Evolutionary conservation across 768 basidiomycete genomes (phyloP).

Genomic region (Rhizopogon salebrosus): DNA sequence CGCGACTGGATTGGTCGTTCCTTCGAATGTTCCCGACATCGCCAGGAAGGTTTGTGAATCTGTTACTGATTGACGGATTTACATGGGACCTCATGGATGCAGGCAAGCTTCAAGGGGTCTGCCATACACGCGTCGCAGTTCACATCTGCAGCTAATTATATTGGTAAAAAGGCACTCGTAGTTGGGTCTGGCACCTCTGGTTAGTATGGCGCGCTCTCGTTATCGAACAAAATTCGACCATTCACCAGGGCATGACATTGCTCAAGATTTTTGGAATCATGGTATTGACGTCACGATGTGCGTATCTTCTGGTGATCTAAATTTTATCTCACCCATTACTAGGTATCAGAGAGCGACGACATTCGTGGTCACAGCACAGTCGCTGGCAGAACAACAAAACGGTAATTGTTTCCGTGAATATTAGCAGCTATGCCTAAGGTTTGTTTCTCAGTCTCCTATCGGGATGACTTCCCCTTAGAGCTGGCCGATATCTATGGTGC

Average conservation of each 20-base stretch:
- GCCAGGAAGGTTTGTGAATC: constrained; percentile 7
- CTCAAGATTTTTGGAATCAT: constrained; percentile 28
- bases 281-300: constrained; percentile 28
- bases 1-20: constrained; percentile 47
- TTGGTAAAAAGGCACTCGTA: constrained; percentile 63
- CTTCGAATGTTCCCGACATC: constrained; percentile 39
- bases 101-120: constrained; percentile 51
- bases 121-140: constrained; percentile 49
- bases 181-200: constrained; percentile 65
- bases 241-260: constrained; percentile 30
- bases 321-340: constrained; percentile 1
- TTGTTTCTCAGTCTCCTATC: constrained; percentile 11
- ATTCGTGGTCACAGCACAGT: constrained; percentile 11
- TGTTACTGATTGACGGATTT: not conserved
- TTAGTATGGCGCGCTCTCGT: constrained; percentile 11
- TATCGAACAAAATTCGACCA: not conserved
- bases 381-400: constrained; percentile 3
- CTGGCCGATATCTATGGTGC: constrained; percentile 13
- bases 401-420: constrained; percentile 2
- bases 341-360: constrained; percentile 24
- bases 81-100: not conserved
- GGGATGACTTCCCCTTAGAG: constrained; percentile 18
- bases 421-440: not conserved
- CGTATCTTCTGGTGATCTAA: not conserved
- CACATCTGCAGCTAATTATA: constrained; percentile 40